These are phyloP conservation scores for Oldenlandia corymbosa DNA, from an alignment of 257 asterid species.

Conservation along the genomic window DNA sequence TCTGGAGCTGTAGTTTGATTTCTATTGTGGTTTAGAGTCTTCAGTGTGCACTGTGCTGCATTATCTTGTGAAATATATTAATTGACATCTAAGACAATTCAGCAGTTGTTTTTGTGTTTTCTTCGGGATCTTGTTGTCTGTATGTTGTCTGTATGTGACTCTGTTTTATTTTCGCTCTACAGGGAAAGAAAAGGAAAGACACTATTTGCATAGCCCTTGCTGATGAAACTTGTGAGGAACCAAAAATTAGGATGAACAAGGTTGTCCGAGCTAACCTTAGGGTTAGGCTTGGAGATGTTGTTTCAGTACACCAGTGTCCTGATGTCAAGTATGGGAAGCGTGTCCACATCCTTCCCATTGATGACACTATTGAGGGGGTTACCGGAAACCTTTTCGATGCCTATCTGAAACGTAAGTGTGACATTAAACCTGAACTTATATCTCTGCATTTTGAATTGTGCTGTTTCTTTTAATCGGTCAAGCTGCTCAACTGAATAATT, in stretches of 20 bases:
- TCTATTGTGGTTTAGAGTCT: no score
- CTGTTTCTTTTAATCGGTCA: no score
- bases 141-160: not conserved
- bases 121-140: not conserved
- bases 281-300: conserved; percentile 85
- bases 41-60: no score
- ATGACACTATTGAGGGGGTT: conserved; percentile 71
- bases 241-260: conserved; percentile 79
- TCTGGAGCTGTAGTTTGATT: no score
- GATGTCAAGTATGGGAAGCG: conserved; percentile 86
- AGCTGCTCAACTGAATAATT: not conserved
- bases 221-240: conserved; percentile 68
- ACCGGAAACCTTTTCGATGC: conserved; percentile 76
- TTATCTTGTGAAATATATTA: no score
- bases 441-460: not conserved
- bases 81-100: no score
- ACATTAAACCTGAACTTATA: not conserved
- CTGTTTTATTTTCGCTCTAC: not conserved
- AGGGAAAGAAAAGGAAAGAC: conserved; percentile 82
- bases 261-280: conserved; percentile 71
- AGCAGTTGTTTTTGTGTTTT: not conserved
- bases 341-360: conserved; percentile 77
- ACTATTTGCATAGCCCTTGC: conserved; percentile 73
- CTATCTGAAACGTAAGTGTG: conserved; percentile 58
- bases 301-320: conserved; percentile 81